Conservation (phyloP, 306 rosid species). For the Rubus parviflorus region DNA sequence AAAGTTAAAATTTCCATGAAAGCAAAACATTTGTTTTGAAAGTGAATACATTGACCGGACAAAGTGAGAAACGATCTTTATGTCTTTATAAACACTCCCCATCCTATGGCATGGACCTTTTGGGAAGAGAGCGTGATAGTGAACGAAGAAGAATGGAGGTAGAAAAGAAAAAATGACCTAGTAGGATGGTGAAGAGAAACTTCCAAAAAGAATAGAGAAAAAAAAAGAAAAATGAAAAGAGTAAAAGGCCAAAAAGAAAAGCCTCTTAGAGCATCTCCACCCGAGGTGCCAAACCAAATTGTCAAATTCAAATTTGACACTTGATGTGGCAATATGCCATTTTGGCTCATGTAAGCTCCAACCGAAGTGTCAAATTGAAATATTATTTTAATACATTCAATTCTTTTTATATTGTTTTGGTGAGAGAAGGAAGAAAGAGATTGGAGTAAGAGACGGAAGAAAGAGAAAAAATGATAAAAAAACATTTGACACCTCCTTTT, state of each 20-base stretch:
- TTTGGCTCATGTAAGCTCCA: too few relatives aligned
- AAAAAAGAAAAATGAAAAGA: slow-evolving; percentile 31
- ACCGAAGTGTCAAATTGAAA: too few relatives aligned
- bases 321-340: too few relatives aligned
- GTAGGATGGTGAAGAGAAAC: slow-evolving; percentile 58
- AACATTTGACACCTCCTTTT: too few relatives aligned
- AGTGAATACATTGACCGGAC: slow-evolving; percentile 1
- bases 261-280: too few relatives aligned
- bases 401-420: too few relatives aligned
- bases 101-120: slow-evolving; percentile 5
- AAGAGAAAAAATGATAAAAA: too few relatives aligned
- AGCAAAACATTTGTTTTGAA: slow-evolving; percentile 4
- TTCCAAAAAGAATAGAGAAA: slow-evolving; percentile 60
- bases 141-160: slow-evolving; percentile 10
- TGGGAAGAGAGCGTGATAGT: background rate
- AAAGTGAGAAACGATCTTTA: slow-evolving; percentile 7
- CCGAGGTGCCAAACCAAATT: too few relatives aligned
- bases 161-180: background rate
- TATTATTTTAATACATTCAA: too few relatives aligned
- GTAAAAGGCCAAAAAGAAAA: slow-evolving; percentile 49
- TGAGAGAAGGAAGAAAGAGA: too few relatives aligned
- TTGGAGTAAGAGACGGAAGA: too few relatives aligned
- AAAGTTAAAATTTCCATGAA: background rate
- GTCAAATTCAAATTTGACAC: too few relatives aligned
- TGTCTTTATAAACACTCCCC: background rate